Percentiles rank a stretch among this genome's conserved stretches.
These are phyloP conservation scores for Alternaria tenuissima DNA, from an alignment of 2,329 filamentous ascomycete genomes.

Conservation along the genomic window DNA sequence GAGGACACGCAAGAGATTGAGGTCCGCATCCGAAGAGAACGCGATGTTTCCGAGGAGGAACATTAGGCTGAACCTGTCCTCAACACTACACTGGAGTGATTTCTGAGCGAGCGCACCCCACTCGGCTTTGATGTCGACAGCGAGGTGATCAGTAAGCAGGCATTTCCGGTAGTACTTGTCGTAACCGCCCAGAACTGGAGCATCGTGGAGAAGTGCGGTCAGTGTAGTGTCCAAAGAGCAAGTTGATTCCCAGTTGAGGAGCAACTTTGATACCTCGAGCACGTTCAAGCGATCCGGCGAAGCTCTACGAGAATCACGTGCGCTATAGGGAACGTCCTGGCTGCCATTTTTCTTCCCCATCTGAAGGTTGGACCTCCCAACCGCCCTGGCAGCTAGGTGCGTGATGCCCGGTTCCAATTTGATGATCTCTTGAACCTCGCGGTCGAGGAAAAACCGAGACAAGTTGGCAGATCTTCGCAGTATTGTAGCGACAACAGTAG, in stretches of 20 bases:
- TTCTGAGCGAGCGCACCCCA: conserved; percentile 57
- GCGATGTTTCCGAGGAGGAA: conserved; percentile 58
- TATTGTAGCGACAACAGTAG: conserved; percentile 23
- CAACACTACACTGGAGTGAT: conserved; percentile 35
- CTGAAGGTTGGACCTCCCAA: conserved; percentile 3
- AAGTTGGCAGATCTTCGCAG: conserved; percentile 20
- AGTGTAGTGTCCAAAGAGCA: conserved; percentile 17
- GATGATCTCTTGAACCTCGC: neutral
- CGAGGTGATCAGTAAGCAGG: conserved; percentile 54
- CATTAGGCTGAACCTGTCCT: conserved; percentile 52
- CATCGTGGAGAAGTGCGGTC: conserved; percentile 40
- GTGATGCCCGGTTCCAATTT: neutral
- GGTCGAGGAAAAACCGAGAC: conserved; percentile 10
- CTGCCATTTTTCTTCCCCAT: neutral
- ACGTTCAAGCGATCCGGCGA: conserved; percentile 17
- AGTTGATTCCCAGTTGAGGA: conserved; percentile 19
- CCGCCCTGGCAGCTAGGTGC: conserved; percentile 32
- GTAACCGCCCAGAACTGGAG: conserved; percentile 53
- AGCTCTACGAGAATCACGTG: conserved; percentile 20
- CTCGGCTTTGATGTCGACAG: conserved; percentile 47
- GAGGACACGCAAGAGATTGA: conserved; percentile 55
- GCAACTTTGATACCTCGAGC: conserved; percentile 16
- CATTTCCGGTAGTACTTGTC: conserved; percentile 37
- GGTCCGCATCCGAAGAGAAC: conserved; percentile 52
- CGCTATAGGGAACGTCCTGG: conserved; percentile 17